These are phyloP conservation scores for Xylaria scruposa DNA, from an alignment of 495 filamentous ascomycete genomes.

Conservation along the genomic window DNA sequence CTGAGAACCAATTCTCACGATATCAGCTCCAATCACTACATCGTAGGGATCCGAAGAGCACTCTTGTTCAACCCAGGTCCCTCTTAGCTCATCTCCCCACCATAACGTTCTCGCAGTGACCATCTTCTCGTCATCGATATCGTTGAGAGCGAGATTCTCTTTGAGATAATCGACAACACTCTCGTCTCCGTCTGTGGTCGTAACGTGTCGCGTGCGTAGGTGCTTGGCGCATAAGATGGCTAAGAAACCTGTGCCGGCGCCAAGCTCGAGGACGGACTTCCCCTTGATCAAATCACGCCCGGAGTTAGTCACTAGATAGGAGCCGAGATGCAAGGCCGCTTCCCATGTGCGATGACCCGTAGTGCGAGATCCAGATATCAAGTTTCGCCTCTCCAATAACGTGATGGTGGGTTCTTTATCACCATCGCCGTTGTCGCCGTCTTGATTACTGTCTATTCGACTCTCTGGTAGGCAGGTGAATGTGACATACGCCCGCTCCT, in stretches of 20 bases:
- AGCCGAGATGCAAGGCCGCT: slow-evolving; percentile 75
- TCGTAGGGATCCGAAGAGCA: slow-evolving; percentile 38
- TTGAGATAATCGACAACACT: slow-evolving; percentile 65
- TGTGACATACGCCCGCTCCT: slow-evolving; percentile 71
- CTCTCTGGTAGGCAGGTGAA: slow-evolving; percentile 58
- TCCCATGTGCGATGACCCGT: slow-evolving; percentile 89
- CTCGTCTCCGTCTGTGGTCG: slow-evolving; percentile 76
- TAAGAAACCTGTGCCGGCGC: slow-evolving; percentile 80
- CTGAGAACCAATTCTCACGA: slow-evolving; percentile 38
- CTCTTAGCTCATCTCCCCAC: slow-evolving; percentile 56
- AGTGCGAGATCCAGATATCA: slow-evolving; percentile 73
- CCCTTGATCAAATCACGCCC: slow-evolving; percentile 49
- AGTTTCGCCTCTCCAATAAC: slow-evolving; percentile 68
- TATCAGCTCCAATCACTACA: slow-evolving; percentile 50
- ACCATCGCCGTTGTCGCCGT: slow-evolving; percentile 20
- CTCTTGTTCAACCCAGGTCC: slow-evolving; percentile 35
- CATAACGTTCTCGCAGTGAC: slow-evolving; percentile 52
- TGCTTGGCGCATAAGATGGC: slow-evolving; percentile 74
- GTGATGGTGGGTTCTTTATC: slow-evolving; percentile 47
- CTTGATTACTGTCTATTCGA: neutral
- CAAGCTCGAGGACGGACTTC: slow-evolving; percentile 75
- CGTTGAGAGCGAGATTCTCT: slow-evolving; percentile 67
- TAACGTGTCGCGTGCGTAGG: slow-evolving; percentile 64
- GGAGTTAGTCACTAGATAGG: slow-evolving; percentile 57
- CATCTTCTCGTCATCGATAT: slow-evolving; percentile 44